These are phyloP conservation scores for Aspergillus sp. DNA, from an alignment of 2,329 filamentous ascomycete genomes.

Conservation along the genomic window DNA sequence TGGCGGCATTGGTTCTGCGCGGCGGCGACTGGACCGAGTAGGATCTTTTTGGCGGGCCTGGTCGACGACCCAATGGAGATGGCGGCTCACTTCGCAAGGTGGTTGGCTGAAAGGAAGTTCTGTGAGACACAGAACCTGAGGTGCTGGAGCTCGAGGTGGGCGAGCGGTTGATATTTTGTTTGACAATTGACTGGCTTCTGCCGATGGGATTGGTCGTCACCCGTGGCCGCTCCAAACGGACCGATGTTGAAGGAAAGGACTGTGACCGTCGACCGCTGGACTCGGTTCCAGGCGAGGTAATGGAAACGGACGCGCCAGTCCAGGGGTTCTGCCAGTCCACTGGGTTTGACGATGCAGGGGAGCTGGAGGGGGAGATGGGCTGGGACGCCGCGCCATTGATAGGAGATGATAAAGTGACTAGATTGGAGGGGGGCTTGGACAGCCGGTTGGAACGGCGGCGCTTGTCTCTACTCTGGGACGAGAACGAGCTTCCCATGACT, in stretches of 20 bases:
- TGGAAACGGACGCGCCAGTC: constrained; percentile 27
- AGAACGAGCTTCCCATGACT: constrained; percentile 39
- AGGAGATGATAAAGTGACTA: constrained; percentile 12
- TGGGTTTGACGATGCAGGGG: constrained; percentile 13
- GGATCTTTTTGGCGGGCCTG: constrained; percentile 23
- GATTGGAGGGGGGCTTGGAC: constrained; percentile 36
- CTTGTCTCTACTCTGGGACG: constrained; percentile 31
- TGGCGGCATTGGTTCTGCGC: constrained; percentile 21
- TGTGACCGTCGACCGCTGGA: constrained; percentile 15
- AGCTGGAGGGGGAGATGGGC: constrained; percentile 6
- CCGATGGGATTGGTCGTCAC: neutral
- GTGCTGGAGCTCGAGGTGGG: constrained; percentile 6
- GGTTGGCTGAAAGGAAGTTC: constrained; percentile 20
- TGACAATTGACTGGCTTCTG: constrained; percentile 4
- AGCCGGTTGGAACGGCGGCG: constrained; percentile 35
- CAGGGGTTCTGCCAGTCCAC: constrained; percentile 35
- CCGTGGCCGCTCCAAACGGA: constrained; percentile 13
- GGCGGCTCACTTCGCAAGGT: constrained; percentile 13
- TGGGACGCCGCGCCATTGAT: constrained; percentile 14
- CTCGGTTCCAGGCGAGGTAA: constrained; percentile 11
- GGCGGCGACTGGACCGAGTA: constrained; percentile 30
- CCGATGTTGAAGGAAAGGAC: constrained; percentile 21
- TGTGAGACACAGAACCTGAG: constrained; percentile 16
- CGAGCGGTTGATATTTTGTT: constrained; percentile 8
- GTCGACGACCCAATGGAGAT: constrained; percentile 9